phyloP scores from a whole-genome alignment of 2,329 filamentous ascomycete species.

The Aspergillus sp. region DNA sequence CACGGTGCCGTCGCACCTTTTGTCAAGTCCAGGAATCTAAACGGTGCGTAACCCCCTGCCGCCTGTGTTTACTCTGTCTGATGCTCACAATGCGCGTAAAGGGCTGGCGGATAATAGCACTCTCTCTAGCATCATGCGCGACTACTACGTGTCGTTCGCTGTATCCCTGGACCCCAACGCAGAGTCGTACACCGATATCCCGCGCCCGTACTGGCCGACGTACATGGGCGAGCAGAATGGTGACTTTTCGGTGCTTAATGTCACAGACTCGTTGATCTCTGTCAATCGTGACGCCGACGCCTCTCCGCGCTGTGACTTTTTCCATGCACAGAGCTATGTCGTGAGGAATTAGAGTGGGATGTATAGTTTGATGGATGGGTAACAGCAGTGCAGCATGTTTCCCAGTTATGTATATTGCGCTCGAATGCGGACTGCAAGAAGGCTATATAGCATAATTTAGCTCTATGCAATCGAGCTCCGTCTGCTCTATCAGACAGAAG shows the following conservation, averaged over 20 bases:
- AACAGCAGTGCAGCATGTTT: too few species aligned
- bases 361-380: background rate
- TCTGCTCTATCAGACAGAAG: too few species aligned
- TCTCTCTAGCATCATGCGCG: background rate
- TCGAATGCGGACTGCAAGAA: too few species aligned
- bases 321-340: background rate
- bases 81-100: background rate
- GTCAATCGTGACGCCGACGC: background rate
- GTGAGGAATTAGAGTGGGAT: background rate
- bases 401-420: too few species aligned
- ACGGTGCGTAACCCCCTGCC: background rate
- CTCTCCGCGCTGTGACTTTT: background rate
- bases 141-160: background rate
- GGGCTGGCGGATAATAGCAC: background rate
- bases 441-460: too few species aligned
- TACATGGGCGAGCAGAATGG: background rate
- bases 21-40: background rate
- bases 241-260: background rate
- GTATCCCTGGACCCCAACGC: background rate
- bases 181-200: background rate
- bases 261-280: background rate
- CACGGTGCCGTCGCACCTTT: background rate
- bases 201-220: background rate
- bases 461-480: too few species aligned
- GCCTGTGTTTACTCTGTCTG: background rate